These are phyloP conservation scores for Leccinum aurantiacum DNA, from an alignment of 768 basidiomycete genomes.

Conservation along the genomic window DNA sequence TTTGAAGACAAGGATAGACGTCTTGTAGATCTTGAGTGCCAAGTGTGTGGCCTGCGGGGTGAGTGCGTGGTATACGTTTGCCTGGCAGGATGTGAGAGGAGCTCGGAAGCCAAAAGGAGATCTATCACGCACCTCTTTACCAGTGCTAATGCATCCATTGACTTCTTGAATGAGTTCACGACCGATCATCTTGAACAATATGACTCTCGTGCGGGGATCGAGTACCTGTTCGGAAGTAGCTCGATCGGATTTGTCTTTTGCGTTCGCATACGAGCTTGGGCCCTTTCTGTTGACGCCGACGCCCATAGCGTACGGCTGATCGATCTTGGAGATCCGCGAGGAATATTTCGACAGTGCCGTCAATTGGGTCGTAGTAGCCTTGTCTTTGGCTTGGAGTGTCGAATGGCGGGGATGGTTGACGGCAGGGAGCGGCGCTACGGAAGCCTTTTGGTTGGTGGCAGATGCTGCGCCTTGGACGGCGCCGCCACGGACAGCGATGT, in stretches of 20 bases:
- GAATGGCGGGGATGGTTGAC: constrained; percentile 61
- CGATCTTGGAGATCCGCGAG: constrained; percentile 71
- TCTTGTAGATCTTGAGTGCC: constrained; percentile 98
- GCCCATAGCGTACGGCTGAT: constrained; percentile 63
- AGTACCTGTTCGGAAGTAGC: constrained; percentile 97
- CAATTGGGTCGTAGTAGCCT: constrained; percentile 68
- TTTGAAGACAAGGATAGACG: constrained; percentile 96
- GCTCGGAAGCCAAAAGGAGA: not conserved
- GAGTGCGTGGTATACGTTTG: constrained; percentile 94
- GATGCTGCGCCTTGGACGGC: constrained; percentile 61
- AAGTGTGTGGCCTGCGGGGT: constrained; percentile 57
- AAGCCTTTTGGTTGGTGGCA: constrained; percentile 44
- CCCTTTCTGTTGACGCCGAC: constrained; percentile 91
- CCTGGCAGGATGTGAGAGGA: constrained; percentile 48
- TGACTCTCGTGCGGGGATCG: constrained; percentile 91
- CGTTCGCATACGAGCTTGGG: constrained; percentile 80
- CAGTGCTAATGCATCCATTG: constrained; percentile 95
- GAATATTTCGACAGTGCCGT: constrained; percentile 74
- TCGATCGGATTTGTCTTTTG: constrained; percentile 95
- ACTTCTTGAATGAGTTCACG: constrained; percentile 85
- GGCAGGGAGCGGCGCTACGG: constrained; percentile 65
- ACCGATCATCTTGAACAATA: constrained; percentile 95
- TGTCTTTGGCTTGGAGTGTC: constrained; percentile 46
- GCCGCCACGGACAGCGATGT: constrained; percentile 80
- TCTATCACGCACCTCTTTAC: constrained; percentile 76